Conservation (phyloP, 225 moss, liverwort and hornwort genomes). For the Pleurozium schreberi region DNA sequence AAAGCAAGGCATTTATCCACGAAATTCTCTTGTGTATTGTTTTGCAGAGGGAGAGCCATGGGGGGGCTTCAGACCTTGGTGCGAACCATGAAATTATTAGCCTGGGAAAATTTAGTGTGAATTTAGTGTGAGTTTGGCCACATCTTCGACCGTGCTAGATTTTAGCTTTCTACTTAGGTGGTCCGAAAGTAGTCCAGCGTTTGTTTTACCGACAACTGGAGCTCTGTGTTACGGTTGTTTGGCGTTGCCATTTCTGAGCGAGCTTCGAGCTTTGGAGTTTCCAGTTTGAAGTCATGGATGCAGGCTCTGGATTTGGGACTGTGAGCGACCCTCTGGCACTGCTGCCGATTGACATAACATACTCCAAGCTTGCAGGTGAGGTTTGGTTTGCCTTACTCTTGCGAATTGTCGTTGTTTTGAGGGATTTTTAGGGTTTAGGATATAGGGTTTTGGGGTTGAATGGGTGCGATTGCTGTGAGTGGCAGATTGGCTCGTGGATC, state of each 20-base stretch:
- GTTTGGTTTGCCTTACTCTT: not conserved
- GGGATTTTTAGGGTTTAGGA: not conserved
- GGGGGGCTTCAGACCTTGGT: not conserved
- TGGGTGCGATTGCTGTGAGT: not conserved
- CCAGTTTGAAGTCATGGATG: conserved; percentile 6
- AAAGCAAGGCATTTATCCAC: not conserved
- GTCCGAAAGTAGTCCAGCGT: not conserved
- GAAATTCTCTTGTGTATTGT: not conserved
- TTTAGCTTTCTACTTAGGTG: not conserved
- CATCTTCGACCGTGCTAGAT: not conserved
- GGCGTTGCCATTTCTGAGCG: not conserved
- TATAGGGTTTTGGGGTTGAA: not conserved
- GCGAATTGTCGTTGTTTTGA: not conserved
- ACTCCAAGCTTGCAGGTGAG: conserved; percentile 81
- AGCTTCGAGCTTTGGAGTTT: not conserved
- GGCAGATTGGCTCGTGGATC: conserved; percentile 93
- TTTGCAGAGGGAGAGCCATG: not conserved
- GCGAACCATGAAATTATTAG: not conserved
- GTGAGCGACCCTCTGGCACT: conserved; percentile 24
- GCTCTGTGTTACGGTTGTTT: not conserved
- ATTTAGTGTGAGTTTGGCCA: not conserved
- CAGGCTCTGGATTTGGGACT: not conserved
- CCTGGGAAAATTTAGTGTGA: not conserved
- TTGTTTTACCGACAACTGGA: not conserved
- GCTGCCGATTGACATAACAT: conserved; percentile 87